Base-by-base conservation (phyloP, 2,329 filamentous ascomycete genomes). In the Microcera coccophila region DNA sequence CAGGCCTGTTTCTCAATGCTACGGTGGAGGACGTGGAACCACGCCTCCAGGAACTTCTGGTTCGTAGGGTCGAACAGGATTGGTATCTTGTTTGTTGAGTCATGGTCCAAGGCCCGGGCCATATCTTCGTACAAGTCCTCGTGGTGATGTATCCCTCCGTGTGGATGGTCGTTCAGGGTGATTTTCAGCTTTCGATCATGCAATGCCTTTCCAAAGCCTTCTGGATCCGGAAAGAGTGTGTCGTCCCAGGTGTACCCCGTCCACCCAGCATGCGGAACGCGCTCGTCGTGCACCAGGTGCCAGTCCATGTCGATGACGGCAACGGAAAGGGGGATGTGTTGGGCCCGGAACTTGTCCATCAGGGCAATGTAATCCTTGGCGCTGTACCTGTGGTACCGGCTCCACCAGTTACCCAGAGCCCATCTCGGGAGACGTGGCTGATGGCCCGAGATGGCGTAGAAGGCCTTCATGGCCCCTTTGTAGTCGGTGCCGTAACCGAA, bases 291-390 rank as follows among this genome's bases (percentile, higher is more conserved):
- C 1, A 81, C 77, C 33, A 74, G 58, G 60, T 84, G 81, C 81
- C 80, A 84, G 57, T 83, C 81, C 79, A 84, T 84, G 53, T 84
- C 81, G 3, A 84, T 60, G 1, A 83, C 78, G 2, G 73, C 78
- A 5, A 82, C 77, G 4, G 71, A 76, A 28, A 84, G 62, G 0
- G 81, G 81, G 5, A 84, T 71, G 0, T 67, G 59, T 18, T 75
- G 62, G 8, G 62, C 59, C 4, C 64, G 57, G 49, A 84, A 83
- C 38, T 69, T 67, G 41, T 80, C 75, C 67, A 84, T 76, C 14
- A 84, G 65, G 12, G 63, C 60, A 3, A 82, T 47, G 52, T 83
- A 84, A 49, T 79, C 75, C 2, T 73, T 64, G 20, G 71, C 68
- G 1, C 64, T 67, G 54, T 83, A 84, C 2, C 69, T 70, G 53